Percentiles rank a stretch among this genome's conserved stretches.
Conservation (phyloP, 805 yeast species). For the Ogataea saltuana region DNA sequence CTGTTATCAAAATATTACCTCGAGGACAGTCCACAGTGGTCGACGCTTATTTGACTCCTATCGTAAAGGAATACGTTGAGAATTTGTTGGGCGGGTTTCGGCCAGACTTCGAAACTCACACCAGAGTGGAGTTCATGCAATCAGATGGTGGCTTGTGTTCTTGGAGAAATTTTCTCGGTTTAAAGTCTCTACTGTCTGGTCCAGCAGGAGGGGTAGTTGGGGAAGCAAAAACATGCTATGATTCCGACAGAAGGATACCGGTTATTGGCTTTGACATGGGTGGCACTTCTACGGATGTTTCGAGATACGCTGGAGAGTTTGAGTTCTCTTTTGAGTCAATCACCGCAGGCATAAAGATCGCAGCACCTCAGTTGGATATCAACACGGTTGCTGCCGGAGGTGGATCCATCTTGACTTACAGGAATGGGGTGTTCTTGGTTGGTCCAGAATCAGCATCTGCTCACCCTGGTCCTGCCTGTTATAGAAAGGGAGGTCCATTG, state of each 20-base stretch:
- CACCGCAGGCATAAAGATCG: slow-evolving; percentile 38
- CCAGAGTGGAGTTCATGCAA: slow-evolving; percentile 55
- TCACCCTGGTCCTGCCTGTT: slow-evolving; percentile 87
- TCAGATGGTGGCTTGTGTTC: slow-evolving; percentile 59
- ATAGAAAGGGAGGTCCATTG: slow-evolving; percentile 79
- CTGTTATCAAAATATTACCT: slow-evolving; percentile 41
- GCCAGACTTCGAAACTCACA: slow-evolving; percentile 33
- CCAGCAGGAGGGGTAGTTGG: slow-evolving; percentile 69
- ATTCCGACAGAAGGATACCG: slow-evolving; percentile 27
- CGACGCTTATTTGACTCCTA: slow-evolving; percentile 47
- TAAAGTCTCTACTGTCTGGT: slow-evolving; percentile 54
- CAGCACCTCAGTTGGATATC: slow-evolving; percentile 38
- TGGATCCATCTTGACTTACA: slow-evolving; percentile 64
- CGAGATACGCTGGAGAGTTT: slow-evolving; percentile 34
- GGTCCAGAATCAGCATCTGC: slow-evolving; percentile 87
- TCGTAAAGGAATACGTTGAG: slow-evolving; percentile 40
- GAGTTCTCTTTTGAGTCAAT: slow-evolving; percentile 35
- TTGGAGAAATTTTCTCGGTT: slow-evolving; percentile 52
- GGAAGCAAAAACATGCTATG: slow-evolving; percentile 53
- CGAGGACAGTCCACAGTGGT: slow-evolving; percentile 44
- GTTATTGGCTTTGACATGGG: slow-evolving; percentile 42
- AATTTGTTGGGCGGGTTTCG: slow-evolving; percentile 38
- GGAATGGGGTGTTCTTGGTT: slow-evolving; percentile 68
- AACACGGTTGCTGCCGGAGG: slow-evolving; percentile 42
- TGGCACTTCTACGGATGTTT: slow-evolving; percentile 42